These are phyloP conservation scores for Penicillium sp. DNA, from an alignment of 2,329 filamentous ascomycete genomes.

Conservation along the genomic window DNA sequence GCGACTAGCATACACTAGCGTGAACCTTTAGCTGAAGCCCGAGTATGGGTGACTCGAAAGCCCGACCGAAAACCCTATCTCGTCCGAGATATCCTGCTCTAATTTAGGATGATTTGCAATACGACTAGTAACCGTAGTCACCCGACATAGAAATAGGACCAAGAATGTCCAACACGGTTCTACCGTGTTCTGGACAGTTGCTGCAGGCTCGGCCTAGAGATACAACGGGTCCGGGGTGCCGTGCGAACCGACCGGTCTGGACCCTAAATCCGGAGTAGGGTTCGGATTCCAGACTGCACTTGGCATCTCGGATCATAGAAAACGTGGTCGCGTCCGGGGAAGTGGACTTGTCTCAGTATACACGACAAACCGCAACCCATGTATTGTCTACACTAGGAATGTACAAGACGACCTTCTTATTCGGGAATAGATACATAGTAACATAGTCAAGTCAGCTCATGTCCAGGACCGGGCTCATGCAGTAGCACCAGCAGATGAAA, in stretches of 20 bases:
- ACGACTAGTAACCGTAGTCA: background rate
- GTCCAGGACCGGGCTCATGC: constrained; percentile 3
- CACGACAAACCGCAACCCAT: background rate
- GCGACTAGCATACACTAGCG: background rate
- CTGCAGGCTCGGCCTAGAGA: constrained; percentile 2
- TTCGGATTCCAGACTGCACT: constrained; percentile 2
- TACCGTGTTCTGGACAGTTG: background rate
- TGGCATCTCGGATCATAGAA: constrained; percentile 1
- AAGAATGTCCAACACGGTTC: background rate
- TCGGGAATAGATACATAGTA: background rate
- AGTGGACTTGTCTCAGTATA: constrained; percentile 13
- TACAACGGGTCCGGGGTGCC: constrained; percentile 17
- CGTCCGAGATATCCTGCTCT: background rate
- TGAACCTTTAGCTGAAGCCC: background rate
- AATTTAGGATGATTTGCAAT: background rate
- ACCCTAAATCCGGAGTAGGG: background rate
- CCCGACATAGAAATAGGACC: background rate
- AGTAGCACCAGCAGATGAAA: constrained; percentile 3
- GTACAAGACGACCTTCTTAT: constrained; percentile 4
- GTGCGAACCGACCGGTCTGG: constrained; percentile 18
- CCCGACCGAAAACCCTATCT: constrained; percentile 3
- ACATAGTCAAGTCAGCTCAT: too few relatives aligned
- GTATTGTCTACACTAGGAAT: background rate
- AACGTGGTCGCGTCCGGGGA: constrained; percentile 20
- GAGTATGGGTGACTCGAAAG: background rate